A percentile compares a stretch with the other conserved stretches of the same genome.
Evolutionary conservation across 345 rosid species (phyloP).

Genomic region (Brassica carinata): DNA sequence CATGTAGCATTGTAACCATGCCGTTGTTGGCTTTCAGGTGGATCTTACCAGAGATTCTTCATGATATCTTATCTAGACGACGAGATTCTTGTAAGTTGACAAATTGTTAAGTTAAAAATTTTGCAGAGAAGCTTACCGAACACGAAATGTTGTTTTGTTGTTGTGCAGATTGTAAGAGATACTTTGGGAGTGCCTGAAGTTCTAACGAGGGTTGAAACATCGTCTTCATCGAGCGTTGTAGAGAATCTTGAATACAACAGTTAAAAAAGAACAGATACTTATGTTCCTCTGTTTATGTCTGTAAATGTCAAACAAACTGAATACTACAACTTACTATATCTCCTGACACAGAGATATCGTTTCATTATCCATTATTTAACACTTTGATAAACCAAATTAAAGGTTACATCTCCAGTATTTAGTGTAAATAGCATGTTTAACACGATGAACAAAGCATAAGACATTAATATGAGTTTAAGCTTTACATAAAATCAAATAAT

Average conservation of each 20-base stretch:
- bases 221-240: constrained; percentile 45
- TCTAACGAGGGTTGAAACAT: constrained; percentile 71
- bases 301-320: constrained; percentile 11
- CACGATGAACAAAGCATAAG: background rate
- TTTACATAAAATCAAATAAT: constrained; percentile 3
- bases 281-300: constrained; percentile 19
- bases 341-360: background rate
- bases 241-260: constrained; percentile 69
- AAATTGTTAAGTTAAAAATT: background rate
- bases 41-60: constrained; percentile 83
- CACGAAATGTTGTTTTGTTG: background rate
- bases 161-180: constrained; percentile 74
- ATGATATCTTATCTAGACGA: constrained; percentile 93
- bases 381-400: background rate
- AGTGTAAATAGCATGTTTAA: too few relatives aligned
- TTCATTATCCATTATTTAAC: constrained; percentile 5
- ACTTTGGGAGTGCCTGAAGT: constrained; percentile 82
- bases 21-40: constrained; percentile 47
- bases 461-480: background rate
- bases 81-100: constrained; percentile 51
- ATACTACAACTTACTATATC: constrained; percentile 15
- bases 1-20: background rate
- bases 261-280: constrained; percentile 43
- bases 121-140: background rate
- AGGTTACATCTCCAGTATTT: background rate